A percentile compares a stretch with the other conserved stretches of the same genome.
phyloP scores from a whole-genome alignment of 2,329 filamentous ascomycete genomes.

The Colletotrichum melonis region DNA sequence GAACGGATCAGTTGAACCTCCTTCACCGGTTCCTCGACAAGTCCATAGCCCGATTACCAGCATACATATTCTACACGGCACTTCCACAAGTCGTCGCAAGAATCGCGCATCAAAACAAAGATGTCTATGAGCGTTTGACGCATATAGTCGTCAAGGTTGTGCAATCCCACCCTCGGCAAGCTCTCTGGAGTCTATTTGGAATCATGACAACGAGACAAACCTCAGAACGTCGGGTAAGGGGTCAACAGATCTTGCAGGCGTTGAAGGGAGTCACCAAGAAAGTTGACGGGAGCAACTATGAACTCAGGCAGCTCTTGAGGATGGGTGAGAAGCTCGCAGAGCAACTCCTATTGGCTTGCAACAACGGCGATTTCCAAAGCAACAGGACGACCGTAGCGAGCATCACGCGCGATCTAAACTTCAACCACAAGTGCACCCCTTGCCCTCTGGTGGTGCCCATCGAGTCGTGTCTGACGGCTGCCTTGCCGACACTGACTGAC shows the following conservation, averaged over 20 bases:
- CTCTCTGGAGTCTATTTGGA: conserved; percentile 90
- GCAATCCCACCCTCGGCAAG: conserved; percentile 86
- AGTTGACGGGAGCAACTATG: conserved; percentile 61
- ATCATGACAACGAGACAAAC: conserved; percentile 84
- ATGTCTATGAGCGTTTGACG: conserved; percentile 81
- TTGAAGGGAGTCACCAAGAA: conserved; percentile 62
- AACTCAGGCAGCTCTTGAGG: conserved; percentile 78
- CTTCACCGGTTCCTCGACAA: conserved; percentile 83
- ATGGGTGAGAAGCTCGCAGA: conserved; percentile 87
- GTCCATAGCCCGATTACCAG: conserved; percentile 77
- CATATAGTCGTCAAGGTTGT: conserved; percentile 90
- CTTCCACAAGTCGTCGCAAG: conserved; percentile 95
- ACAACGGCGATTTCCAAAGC: conserved; percentile 77
- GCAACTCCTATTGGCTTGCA: conserved; percentile 83
- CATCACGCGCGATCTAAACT: conserved; percentile 80
- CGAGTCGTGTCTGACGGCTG: conserved; percentile 85
- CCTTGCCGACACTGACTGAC: conserved; percentile 80
- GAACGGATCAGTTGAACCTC: conserved; percentile 74
- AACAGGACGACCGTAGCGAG: conserved; percentile 77
- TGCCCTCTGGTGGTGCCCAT: conserved; percentile 90
- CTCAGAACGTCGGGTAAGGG: conserved; percentile 70
- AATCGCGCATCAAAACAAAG: conserved; percentile 85
- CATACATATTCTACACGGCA: conserved; percentile 83
- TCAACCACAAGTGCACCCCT: conserved; percentile 86
- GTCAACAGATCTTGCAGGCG: conserved; percentile 62